Percentiles rank a stretch among this genome's conserved stretches.
These are phyloP conservation scores for Kwoniella sp. DNA, from an alignment of 768 basidiomycete species.

Conservation along the genomic window DNA sequence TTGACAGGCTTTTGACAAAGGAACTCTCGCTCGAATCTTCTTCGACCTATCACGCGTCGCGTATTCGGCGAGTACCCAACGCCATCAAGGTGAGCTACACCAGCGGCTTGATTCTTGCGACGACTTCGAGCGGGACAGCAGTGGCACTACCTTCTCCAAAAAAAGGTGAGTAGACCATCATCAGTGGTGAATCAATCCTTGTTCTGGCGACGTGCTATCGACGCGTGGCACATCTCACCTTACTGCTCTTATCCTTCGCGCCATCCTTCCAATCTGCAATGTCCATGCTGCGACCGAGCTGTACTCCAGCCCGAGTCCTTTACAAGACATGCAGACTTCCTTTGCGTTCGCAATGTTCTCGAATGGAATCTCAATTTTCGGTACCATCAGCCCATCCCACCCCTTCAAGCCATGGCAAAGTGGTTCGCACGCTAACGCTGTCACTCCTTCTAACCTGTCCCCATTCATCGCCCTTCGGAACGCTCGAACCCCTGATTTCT, in stretches of 20 bases:
- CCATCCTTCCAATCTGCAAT: background rate
- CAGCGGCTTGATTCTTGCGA: no score
- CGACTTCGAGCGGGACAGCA: background rate
- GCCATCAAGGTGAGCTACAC: no score
- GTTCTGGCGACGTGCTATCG: background rate
- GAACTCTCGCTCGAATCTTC: no score
- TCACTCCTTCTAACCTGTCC: background rate
- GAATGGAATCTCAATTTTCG: background rate
- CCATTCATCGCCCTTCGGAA: background rate
- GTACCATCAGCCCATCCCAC: background rate
- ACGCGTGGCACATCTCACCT: background rate
- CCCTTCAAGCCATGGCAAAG: background rate
- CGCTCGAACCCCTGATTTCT: background rate
- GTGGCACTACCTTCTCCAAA: background rate
- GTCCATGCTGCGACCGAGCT: background rate
- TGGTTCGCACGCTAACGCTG: background rate
- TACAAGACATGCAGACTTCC: background rate
- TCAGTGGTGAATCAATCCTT: no score
- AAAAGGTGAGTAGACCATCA: background rate
- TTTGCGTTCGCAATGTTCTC: background rate
- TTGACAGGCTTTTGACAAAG: background rate
- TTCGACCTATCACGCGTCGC: no score
- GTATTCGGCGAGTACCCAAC: no score
- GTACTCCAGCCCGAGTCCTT: background rate
- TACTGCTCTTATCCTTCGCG: background rate